Evolutionary conservation across 768 basidiomycete genomes (phyloP).

Genomic region (Roridomyces roridus): DNA sequence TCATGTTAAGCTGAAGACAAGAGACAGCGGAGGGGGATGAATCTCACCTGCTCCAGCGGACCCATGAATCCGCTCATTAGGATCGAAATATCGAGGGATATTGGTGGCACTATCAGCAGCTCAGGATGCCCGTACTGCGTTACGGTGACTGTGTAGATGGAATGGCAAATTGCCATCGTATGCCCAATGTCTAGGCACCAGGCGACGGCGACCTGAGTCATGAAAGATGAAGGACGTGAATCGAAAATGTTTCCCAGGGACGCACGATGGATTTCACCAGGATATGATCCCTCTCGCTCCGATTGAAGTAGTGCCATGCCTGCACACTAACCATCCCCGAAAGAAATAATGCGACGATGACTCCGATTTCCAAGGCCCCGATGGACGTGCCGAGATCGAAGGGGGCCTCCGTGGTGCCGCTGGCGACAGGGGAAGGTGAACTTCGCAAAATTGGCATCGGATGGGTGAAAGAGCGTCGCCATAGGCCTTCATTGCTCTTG

Average conservation of each 20-base stretch:
- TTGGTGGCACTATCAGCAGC: neutral
- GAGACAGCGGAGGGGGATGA: no score
- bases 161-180: neutral
- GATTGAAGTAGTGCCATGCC: slow-evolving; percentile 14
- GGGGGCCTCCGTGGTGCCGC: no score
- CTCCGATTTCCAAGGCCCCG: slow-evolving; percentile 27
- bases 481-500: no score
- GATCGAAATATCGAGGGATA: neutral
- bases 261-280: neutral
- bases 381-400: no score
- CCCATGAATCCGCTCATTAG: slow-evolving; percentile 6
- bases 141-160: neutral
- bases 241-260: neutral
- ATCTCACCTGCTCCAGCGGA: neutral
- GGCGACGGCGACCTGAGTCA: neutral
- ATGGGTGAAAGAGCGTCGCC: no score
- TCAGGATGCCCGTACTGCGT: neutral
- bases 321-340: slow-evolving; percentile 25
- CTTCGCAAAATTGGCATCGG: no score
- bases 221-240: no score
- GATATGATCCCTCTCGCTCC: neutral
- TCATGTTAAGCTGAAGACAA: neutral
- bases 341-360: slow-evolving; percentile 21
- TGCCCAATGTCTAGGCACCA: neutral
- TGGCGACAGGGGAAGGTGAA: no score